phyloP scores from a whole-genome alignment of 768 basidiomycete genomes.

The Mycena filopes region DNA sequence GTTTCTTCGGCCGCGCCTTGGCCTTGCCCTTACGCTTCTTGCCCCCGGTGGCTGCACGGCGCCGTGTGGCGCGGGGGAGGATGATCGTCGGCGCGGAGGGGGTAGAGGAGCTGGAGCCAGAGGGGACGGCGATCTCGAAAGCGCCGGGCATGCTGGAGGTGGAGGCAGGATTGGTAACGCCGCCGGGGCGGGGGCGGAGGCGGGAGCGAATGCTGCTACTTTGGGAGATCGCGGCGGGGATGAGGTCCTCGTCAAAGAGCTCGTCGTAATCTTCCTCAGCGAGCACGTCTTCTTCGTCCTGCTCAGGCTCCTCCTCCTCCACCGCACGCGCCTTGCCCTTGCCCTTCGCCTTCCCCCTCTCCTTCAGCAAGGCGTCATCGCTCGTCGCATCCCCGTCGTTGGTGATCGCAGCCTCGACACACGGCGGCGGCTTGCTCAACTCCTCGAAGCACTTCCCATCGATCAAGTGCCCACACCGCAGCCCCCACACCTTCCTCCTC shows the following conservation, averaged over 20 bases:
- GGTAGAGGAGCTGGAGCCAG: slow-evolving; percentile 34
- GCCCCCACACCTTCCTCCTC: slow-evolving; percentile 69
- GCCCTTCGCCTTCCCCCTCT: slow-evolving; percentile 38
- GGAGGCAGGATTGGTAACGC: too few species aligned
- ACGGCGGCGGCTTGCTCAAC: slow-evolving; percentile 57
- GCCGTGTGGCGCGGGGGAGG: too few species aligned
- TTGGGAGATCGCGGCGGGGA: slow-evolving; percentile 23
- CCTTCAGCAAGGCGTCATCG: neutral
- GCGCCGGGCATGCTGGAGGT: neutral
- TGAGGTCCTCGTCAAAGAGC: slow-evolving; percentile 27
- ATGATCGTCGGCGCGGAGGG: slow-evolving; percentile 9
- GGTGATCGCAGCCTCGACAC: slow-evolving; percentile 2
- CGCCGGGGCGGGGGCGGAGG: slow-evolving; percentile 56
- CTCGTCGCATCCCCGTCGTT: slow-evolving; percentile 43
- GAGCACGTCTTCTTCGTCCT: slow-evolving; percentile 24
- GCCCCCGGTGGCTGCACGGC: too few species aligned
- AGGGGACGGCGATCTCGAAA: slow-evolving; percentile 24
- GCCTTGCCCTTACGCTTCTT: slow-evolving; percentile 23
- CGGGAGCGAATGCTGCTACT: slow-evolving; percentile 65
- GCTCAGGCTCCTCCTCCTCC: slow-evolving; percentile 26
- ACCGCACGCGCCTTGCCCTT: slow-evolving; percentile 61
- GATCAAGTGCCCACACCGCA: slow-evolving; percentile 82
- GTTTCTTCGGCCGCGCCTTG: slow-evolving; percentile 45
- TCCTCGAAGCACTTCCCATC: slow-evolving; percentile 79
- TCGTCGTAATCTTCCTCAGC: slow-evolving; percentile 30